Conservation (phyloP, 192 early-diverging fungal species). For the Coemansia sp. region DNA sequence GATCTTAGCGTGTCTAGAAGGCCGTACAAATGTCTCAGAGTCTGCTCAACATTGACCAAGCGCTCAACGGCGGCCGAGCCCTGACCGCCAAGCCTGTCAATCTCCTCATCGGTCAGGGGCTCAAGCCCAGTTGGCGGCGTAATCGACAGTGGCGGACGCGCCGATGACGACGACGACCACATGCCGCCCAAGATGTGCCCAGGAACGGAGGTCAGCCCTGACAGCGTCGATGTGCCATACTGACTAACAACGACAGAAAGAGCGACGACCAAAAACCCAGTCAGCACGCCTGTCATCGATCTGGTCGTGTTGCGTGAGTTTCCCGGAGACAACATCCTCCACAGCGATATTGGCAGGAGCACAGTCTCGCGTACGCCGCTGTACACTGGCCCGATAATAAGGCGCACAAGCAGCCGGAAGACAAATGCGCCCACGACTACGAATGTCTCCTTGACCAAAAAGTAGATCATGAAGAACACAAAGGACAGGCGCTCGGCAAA, state of each 20-base stretch:
- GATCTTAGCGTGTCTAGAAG: conserved; percentile 46
- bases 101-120: conserved; percentile 41
- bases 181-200: not conserved
- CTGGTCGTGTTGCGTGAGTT: conserved; percentile 24
- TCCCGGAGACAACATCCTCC: conserved; percentile 23
- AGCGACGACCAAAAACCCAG: conserved; percentile 36
- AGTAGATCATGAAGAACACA: conserved; percentile 53
- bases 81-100: conserved; percentile 39
- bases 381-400: conserved; percentile 34
- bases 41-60: conserved; percentile 47
- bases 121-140: conserved; percentile 11
- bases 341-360: conserved; percentile 33
- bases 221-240: conserved; percentile 24
- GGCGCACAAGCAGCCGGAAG: conserved; percentile 17
- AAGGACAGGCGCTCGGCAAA: conserved; percentile 45
- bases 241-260: conserved; percentile 40
- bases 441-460: conserved; percentile 48
- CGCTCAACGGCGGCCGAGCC: conserved; percentile 40
- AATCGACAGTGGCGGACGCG: conserved; percentile 4
- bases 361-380: conserved; percentile 35
- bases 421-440: conserved; percentile 26
- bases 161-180: not conserved
- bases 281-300: conserved; percentile 33
- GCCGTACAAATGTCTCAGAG: conserved; percentile 40
- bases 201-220: conserved; percentile 18